Percentiles rank a stretch among this genome's conserved stretches.
Evolutionary conservation across 768 basidiomycete genomes (phyloP).

Genomic region (Termitomyces sp.): DNA sequence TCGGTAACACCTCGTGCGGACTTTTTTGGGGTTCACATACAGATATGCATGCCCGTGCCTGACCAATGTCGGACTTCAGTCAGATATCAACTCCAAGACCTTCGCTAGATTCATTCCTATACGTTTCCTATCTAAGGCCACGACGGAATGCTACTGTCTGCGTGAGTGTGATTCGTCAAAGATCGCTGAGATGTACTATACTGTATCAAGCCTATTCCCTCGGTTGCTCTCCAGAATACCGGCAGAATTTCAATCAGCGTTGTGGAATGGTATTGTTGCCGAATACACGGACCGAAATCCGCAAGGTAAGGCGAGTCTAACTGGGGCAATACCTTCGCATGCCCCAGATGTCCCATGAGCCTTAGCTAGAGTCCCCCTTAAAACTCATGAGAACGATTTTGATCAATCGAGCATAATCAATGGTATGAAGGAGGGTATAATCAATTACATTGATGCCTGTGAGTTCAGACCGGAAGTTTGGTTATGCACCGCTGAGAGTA

Average conservation of each 20-base stretch:
- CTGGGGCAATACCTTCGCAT: background rate
- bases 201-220: conserved; percentile 3
- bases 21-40: background rate
- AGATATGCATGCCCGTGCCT: background rate
- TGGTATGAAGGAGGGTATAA: background rate
- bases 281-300: conserved; percentile 3
- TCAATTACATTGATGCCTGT: background rate
- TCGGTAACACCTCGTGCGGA: background rate
- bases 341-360: background rate
- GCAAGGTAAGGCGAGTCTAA: background rate
- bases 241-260: conserved; percentile 3
- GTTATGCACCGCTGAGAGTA: background rate
- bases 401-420: background rate
- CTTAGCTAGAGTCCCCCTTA: background rate
- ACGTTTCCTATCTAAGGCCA: conserved; percentile 4
- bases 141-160: background rate
- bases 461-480: background rate
- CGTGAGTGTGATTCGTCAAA: conserved; percentile 1
- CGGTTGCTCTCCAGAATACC: conserved; percentile 5
- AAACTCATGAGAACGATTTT: background rate
- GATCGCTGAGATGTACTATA: conserved; percentile 5
- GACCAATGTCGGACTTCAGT: background rate
- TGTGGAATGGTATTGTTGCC: conserved; percentile 6
- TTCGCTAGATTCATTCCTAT: background rate
- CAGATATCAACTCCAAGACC: conserved; percentile 1